Evolutionary conservation across 2,329 filamentous ascomycete genomes (phyloP).

Genomic region (Neopestalotiopsis clavispora): DNA sequence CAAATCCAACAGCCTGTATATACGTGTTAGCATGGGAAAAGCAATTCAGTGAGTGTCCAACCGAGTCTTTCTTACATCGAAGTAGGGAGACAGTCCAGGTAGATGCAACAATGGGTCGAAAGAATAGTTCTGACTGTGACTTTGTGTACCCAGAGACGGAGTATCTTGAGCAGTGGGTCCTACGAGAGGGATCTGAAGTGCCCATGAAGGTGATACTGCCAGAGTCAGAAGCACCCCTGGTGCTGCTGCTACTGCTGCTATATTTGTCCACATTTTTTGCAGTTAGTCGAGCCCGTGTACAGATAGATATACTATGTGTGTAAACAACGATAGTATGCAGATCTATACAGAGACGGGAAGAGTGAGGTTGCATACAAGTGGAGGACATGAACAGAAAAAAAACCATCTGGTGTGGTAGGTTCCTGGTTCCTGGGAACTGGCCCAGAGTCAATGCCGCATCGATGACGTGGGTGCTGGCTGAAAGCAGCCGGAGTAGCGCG

Average conservation of each 20-base stretch:
- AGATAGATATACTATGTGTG: neutral
- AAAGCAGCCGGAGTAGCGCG: neutral
- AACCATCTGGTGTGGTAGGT: neutral
- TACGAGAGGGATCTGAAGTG: conserved; percentile 8
- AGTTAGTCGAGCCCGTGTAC: too few species aligned
- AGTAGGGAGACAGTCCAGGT: conserved; percentile 3
- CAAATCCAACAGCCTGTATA: conserved; percentile 2
- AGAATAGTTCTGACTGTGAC: conserved; percentile 5
- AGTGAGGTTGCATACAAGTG: neutral
- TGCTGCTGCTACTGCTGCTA: neutral
- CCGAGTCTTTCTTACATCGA: neutral
- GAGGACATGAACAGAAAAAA: too few species aligned
- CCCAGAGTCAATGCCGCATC: neutral
- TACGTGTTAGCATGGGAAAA: too few species aligned
- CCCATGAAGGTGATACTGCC: neutral
- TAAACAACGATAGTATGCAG: neutral
- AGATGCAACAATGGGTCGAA: conserved; percentile 11
- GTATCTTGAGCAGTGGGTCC: too few species aligned
- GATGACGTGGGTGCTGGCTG: neutral
- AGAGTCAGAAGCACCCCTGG: neutral
- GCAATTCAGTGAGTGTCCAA: neutral
- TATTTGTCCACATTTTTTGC: neutral
- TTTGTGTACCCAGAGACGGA: neutral
- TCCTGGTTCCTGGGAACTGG: neutral
- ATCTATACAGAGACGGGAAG: neutral